Evolutionary conservation across 352 stramenopile species (phyloP).

Genomic region (Aphanomyces euteiches): DNA sequence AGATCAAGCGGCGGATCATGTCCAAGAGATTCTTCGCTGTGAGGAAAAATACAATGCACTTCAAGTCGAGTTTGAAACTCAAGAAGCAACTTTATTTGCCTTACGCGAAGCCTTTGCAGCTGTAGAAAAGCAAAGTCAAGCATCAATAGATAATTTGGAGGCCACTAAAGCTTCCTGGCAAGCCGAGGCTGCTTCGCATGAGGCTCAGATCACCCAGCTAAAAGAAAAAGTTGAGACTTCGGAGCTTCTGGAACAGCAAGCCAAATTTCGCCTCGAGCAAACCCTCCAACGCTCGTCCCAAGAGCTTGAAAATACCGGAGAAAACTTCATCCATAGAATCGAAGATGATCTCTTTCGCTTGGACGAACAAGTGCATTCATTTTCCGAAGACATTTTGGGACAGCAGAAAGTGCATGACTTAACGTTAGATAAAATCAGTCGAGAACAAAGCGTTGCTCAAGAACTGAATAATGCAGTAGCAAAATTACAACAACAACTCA

Average conservation of each 20-base stretch:
- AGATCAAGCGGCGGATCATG: neutral
- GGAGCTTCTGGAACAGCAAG: too few relatives aligned
- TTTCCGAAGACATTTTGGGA: conserved; percentile 39
- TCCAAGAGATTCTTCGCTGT: neutral
- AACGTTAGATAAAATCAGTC: too few relatives aligned
- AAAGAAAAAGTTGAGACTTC: too few relatives aligned
- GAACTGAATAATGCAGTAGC: conserved; percentile 21
- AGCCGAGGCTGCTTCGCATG: conserved; percentile 36
- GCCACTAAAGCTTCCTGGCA: conserved; percentile 42
- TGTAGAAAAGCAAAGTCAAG: neutral
- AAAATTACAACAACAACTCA: conserved; percentile 20
- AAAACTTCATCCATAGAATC: conserved; percentile 39
- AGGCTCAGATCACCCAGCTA: neutral
- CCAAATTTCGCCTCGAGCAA: conserved; percentile 29
- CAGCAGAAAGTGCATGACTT: neutral
- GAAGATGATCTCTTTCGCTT: conserved; percentile 49
- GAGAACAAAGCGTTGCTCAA: conserved; percentile 29
- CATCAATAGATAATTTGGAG: conserved; percentile 41
- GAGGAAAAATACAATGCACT: neutral
- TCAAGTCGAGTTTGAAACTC: conserved; percentile 3
- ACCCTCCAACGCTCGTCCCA: conserved; percentile 39
- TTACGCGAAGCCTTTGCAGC: neutral
- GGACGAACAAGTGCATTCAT: conserved; percentile 39
- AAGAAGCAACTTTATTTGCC: neutral
- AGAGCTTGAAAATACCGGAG: conserved; percentile 41